Percentiles rank a stretch among this genome's conserved stretches.
These are phyloP conservation scores for Austroboletus eburneus DNA, from an alignment of 768 basidiomycete genomes.

Conservation along the genomic window DNA sequence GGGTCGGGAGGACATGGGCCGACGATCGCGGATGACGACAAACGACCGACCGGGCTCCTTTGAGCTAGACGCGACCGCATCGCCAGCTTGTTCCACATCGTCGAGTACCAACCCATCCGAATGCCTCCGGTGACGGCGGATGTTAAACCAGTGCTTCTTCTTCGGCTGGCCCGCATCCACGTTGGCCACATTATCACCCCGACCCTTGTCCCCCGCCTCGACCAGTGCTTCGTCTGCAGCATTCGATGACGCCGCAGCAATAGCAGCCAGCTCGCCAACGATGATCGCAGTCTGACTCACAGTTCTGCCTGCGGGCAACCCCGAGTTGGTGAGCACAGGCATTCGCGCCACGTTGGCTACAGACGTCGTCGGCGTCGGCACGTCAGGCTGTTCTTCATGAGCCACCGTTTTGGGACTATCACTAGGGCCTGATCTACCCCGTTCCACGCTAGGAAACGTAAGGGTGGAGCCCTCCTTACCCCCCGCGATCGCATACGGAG, in stretches of 20 bases:
- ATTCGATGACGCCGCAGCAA: slow-evolving; percentile 14
- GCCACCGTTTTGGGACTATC: slow-evolving; percentile 21
- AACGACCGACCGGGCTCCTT: slow-evolving; percentile 51
- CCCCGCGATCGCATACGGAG: slow-evolving; percentile 74
- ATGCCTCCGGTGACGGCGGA: slow-evolving; percentile 55
- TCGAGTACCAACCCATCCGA: slow-evolving; percentile 48
- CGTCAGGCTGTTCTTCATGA: slow-evolving; percentile 38
- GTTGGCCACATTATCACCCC: slow-evolving; percentile 24
- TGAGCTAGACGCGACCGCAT: slow-evolving; percentile 28
- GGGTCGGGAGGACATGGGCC: slow-evolving; percentile 34
- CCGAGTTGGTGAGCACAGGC: slow-evolving; percentile 30
- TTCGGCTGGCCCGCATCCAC: slow-evolving; percentile 46
- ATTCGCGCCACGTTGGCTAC: slow-evolving; percentile 43
- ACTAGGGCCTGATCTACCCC: slow-evolving; percentile 26
- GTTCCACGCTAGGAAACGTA: slow-evolving; percentile 63
- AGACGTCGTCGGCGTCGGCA: slow-evolving; percentile 49
- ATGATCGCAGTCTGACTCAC: slow-evolving; percentile 84
- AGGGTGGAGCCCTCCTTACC: slow-evolving; percentile 50
- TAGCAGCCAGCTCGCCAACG: slow-evolving; percentile 48
- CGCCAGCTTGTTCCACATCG: slow-evolving; percentile 17
- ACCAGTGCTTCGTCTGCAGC: slow-evolving; percentile 20
- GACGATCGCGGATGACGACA: slow-evolving; percentile 62
- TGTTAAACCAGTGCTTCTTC: slow-evolving; percentile 70
- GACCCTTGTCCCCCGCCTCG: slow-evolving; percentile 16
- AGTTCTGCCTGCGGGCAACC: slow-evolving; percentile 61